Evolutionary conservation across 2,329 filamentous ascomycete genomes (phyloP), one percentile per base, ranked within the genome.

Genomic region (Esteya vermicola): DNA sequence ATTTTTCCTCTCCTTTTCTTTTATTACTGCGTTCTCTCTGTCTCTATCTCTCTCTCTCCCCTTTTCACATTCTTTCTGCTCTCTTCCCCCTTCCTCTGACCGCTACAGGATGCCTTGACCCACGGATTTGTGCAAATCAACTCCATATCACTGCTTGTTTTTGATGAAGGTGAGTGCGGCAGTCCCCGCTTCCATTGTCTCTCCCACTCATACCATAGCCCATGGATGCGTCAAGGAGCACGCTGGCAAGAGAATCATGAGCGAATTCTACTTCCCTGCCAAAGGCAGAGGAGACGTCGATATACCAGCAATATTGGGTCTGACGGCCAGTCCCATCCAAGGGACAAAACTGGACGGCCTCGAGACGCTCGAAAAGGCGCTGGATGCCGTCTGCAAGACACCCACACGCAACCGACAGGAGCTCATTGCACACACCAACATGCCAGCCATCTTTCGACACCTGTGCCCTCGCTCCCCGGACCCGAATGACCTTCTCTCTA

Each of bases 281-380:
- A n/a, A n/a, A 16, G 65, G 65, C 38, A 46, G 40, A 0, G 46
- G 41, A 2, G 64, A 63, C 0, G 44, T 54, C 0, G 36, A 50
- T 0, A 56, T 74, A 2, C 86, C 86, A 0, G 64, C 67, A 18
- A 78, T 94, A 22, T 62, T 94, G 6, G 86, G 85, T 0, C 63
- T 94, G 20, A 88, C 81, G 7, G 86, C 86, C 1, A 93, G 82
- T 45, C 85, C 85, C 0, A 70, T 84, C 4, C 75, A 80, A 47
- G 72, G 65, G 41, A 73, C 70, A 1, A 68, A 68, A 14, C 54
- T 67, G 1, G 57, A 62, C 2, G 68, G 68, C 27, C 62, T 89
- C 13, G 60, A 70, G 55, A 53, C 56, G 5, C 68, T 93, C 7
- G 85, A 93, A 53, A 47, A 54, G 4, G 83, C 81, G 31, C 61